Evolutionary conservation across 768 basidiomycete species (phyloP).

Genomic region (Auricularia auricula-judae): DNA sequence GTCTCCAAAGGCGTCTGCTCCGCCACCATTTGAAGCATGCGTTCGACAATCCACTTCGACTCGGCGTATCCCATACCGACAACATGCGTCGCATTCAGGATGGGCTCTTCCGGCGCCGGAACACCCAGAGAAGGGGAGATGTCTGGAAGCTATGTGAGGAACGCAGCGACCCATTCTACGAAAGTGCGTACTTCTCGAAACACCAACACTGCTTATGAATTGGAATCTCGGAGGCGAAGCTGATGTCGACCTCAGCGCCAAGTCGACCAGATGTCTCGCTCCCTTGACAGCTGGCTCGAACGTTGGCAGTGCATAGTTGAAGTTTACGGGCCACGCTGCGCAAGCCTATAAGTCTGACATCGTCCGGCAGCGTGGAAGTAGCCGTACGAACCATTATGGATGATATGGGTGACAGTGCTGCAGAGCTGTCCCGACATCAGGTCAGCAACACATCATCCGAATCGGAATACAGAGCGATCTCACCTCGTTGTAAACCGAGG

Average conservation of each 20-base stretch:
- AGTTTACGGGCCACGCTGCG: constrained; percentile 30
- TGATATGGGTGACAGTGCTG: background rate
- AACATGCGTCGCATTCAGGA: background rate
- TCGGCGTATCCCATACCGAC: constrained; percentile 31
- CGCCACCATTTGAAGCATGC: constrained; percentile 25
- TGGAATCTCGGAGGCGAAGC: constrained; percentile 22
- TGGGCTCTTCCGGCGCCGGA: background rate
- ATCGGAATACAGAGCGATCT: constrained; percentile 4
- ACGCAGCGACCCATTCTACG: background rate
- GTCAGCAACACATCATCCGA: too few species aligned
- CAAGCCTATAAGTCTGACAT: background rate
- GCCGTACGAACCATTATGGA: background rate
- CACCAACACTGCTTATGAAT: constrained; percentile 31
- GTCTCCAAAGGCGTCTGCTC: constrained; percentile 18
- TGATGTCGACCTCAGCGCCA: constrained; percentile 22
- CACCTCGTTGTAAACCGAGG: constrained; percentile 29
- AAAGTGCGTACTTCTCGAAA: constrained; percentile 19
- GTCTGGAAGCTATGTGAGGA: background rate
- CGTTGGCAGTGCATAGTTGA: constrained; percentile 28
- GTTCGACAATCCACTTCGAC: constrained; percentile 27
- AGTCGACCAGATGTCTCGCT: constrained; percentile 29
- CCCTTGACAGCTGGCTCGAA: constrained; percentile 31
- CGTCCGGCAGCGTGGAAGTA: background rate
- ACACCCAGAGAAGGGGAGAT: background rate
- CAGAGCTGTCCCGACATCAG: too few species aligned